Base-by-base conservation (phyloP, 2,329 filamentous ascomycete species). In the Tolypocladium paradoxum region DNA sequence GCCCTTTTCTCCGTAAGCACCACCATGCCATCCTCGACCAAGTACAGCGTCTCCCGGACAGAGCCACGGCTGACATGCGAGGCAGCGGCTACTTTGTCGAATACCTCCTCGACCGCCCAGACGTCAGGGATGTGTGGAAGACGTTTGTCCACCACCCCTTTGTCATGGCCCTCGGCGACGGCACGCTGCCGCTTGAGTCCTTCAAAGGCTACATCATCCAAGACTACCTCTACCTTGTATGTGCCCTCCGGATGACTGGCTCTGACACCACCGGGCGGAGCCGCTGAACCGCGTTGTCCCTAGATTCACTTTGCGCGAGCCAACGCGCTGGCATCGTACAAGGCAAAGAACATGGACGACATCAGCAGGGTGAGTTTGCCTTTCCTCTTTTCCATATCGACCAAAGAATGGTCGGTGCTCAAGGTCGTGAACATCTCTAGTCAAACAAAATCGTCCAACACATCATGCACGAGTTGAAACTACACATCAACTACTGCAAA, bases 141-240 rank as follows among this genome's bases (percentile, higher is more conserved):
- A 73, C 74, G 14, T 95, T 90, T 64, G 84, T 88, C 2, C 76
- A 90, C 59, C 92, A 97, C 64, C 81, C 85, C 0, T 97, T 97
- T 63, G 88, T 95, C 43, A 75, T 84, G 62, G 81, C 79, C 16
- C 75, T 97, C 64, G 90, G 87, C 0, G 76, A 85, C 54, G 90
- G 90, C 0, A 85, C 80, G 8, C 73, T 97, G 22, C 85, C 88
- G 0, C 61, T 86, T 1, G 81, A 87, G 45, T 85, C 83, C 0
- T 97, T 96, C 75, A 93, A 90, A 67, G 79, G 86, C 38, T 97
- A 96, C 65, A 81, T 97, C 53, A 78, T 93, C 11, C 92, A 97
- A 62, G 92, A 97, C 63, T 96, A 96, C 63, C 76, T 96, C 5
- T 97, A 93, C 64, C 73, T 96, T 45, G 87, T 93, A 62, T 43